Conservation (phyloP, 2,329 filamentous ascomycete genomes). For the Epichloe gansuensis region DNA sequence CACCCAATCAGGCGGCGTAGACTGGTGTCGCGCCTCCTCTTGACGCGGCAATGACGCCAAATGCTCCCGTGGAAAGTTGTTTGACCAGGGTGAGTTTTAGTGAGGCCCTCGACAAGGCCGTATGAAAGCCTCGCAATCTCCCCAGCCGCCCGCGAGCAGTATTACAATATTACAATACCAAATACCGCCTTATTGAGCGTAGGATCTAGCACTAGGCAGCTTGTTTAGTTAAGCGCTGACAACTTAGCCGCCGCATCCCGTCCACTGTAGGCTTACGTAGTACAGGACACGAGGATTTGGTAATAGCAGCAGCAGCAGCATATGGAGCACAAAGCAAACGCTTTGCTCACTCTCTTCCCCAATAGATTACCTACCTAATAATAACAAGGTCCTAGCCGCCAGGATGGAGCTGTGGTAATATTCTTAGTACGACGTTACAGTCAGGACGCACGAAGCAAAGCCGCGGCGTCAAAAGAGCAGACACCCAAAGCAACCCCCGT, state of each 20-base stretch:
- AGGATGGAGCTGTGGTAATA: neutral
- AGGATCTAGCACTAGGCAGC: neutral
- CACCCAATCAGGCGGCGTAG: neutral
- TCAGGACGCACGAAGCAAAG: neutral
- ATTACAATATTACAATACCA: no score
- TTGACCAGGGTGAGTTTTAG: no score
- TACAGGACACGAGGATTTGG: neutral
- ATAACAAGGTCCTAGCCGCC: neutral
- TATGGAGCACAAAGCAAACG: no score
- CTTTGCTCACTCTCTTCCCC: no score
- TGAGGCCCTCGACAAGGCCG: neutral
- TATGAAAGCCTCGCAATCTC: neutral
- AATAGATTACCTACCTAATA: no score
- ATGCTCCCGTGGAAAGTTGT: neutral
- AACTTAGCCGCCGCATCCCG: neutral
- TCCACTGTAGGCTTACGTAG: neutral
- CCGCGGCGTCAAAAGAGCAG: neutral
- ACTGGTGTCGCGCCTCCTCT: slow-evolving; percentile 1
- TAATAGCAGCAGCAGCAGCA: neutral
- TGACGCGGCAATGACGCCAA: neutral
- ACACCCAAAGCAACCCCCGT: neutral
- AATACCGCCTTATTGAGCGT: no score
- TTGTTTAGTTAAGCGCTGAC: slow-evolving; percentile 1
- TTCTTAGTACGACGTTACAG: neutral
- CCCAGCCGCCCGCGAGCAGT: slow-evolving; percentile 1